A percentile compares a stretch with the other conserved stretches of the same genome.
Conservation (phyloP, 2,329 filamentous ascomycete species). For the Stachybotrys chartarum region DNA sequence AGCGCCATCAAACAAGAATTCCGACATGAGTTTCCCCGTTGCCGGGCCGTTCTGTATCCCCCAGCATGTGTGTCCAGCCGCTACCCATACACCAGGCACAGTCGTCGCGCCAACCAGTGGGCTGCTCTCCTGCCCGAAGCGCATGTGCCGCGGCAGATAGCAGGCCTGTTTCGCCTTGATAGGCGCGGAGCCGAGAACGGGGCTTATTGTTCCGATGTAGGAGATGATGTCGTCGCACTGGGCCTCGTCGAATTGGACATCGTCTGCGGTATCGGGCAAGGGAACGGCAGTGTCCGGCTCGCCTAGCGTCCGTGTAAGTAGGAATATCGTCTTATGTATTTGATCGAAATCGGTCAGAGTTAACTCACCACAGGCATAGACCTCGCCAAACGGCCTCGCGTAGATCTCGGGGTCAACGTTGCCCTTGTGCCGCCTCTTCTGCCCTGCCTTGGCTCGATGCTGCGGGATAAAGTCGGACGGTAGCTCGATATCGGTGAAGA, state of each 20-base stretch:
- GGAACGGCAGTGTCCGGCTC: slow-evolving; percentile 73
- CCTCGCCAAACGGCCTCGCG: slow-evolving; percentile 77
- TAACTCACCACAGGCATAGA: slow-evolving; percentile 77
- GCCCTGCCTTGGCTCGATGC: slow-evolving; percentile 38
- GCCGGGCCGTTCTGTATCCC: slow-evolving; percentile 93
- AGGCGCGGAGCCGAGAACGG: slow-evolving; percentile 60
- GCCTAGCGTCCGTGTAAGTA: slow-evolving; percentile 25
- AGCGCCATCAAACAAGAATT: slow-evolving; percentile 67
- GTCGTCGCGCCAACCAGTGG: slow-evolving; percentile 74
- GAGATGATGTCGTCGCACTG: slow-evolving; percentile 82
- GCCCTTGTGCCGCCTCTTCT: slow-evolving; percentile 48
- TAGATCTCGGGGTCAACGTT: slow-evolving; percentile 88
- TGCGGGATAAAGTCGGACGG: slow-evolving; percentile 55
- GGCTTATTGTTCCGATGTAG: slow-evolving; percentile 61
- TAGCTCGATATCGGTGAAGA: slow-evolving; percentile 81
- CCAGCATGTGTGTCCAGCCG: slow-evolving; percentile 94
- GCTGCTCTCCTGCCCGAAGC: slow-evolving; percentile 51
- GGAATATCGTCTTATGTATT: not conserved
- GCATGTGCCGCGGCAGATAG: slow-evolving; percentile 75
- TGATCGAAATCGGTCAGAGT: not conserved
- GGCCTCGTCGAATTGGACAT: slow-evolving; percentile 66
- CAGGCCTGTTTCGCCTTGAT: slow-evolving; percentile 79
- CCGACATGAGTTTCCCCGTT: slow-evolving; percentile 75
- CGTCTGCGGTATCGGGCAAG: slow-evolving; percentile 67
- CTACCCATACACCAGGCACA: slow-evolving; percentile 69